phyloP scores from a whole-genome alignment of 331 rosid species.

The Prunus yedoensis region DNA sequence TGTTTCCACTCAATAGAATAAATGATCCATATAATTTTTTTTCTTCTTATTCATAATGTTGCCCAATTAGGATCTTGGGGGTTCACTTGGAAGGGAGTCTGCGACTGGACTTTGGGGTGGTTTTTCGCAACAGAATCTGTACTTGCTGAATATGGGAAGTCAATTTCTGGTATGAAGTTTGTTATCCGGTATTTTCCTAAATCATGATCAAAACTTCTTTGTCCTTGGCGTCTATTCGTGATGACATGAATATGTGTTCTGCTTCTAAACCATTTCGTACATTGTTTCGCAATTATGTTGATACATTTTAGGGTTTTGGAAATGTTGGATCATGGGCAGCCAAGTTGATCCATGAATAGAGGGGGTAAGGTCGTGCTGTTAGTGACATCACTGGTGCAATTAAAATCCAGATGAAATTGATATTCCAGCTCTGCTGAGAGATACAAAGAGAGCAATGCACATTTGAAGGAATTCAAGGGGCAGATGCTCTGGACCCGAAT shows the following conservation, averaged over 20 bases:
- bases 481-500: slow-evolving; percentile 56
- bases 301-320: slow-evolving; percentile 57
- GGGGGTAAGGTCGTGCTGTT: slow-evolving; percentile 77
- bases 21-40: not conserved
- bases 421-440: slow-evolving; percentile 56
- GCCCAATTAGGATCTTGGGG: slow-evolving; percentile 76
- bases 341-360: slow-evolving; percentile 58
- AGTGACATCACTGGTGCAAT: slow-evolving; percentile 85
- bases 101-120: slow-evolving; percentile 85
- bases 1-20: not conserved
- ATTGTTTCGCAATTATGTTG: not conserved
- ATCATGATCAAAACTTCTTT: not conserved
- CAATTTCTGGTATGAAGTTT: slow-evolving; percentile 54
- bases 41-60: not conserved
- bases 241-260: not conserved
- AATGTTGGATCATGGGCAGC: slow-evolving; percentile 94
- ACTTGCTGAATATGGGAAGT: slow-evolving; percentile 68
- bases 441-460: slow-evolving; percentile 37
- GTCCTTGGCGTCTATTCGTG: not conserved
- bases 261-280: not conserved
- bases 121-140: slow-evolving; percentile 75
- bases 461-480: slow-evolving; percentile 62
- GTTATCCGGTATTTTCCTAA: slow-evolving; percentile 56
- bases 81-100: slow-evolving; percentile 86
- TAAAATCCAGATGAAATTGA: slow-evolving; percentile 63